Evolutionary conservation across 2,329 filamentous ascomycete genomes (phyloP), one percentile per base, ranked within the genome.

Genomic region (Calonectria pteridis): DNA sequence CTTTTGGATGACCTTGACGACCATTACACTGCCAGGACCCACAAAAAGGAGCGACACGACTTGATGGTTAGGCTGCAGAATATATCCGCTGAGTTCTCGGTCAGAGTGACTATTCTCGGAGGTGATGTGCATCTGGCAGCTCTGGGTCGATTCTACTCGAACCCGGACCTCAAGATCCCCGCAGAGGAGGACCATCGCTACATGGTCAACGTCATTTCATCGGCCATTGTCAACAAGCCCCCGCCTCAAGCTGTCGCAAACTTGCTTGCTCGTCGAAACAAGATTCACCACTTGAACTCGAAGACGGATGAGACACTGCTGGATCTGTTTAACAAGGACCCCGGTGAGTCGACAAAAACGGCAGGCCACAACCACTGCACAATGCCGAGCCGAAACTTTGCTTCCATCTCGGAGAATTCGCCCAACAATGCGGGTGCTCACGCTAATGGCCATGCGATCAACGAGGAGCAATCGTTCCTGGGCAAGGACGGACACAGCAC

Each of bases 51-150:
- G 87, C 94, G 96, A 55, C 93, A 92, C 71, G 88, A 91, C 49
- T 88, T 98, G 53, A 89, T 99, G 50, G 91, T 95, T 79, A 92
- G 94, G 77, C 88, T 99, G 49, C 97, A 99, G 84, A 90, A 92
- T 49, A 89, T 98, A 59, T 94, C 96, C 37, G 93, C 94, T 3
- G 94, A 96, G 78, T 97, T 95, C 82, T 98, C 95, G 3, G 92
- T 98, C 23, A 94, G 97, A 67, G 90, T 98, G 69, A 98, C 95
- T 5, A 98, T 99, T 75, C 89, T 99, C 5, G 94, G 96, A 77
- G 97, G 97, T 31, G 97, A 98, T 81, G 97, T 98, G 53, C 96
- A 98, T 83, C 87, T 98, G 49, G 96, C 94, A 33, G 97, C 96
- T 16, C 89, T 98, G 31, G 97, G 97, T 0, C 94, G 97, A 74